These are phyloP conservation scores for maize (Zea mays) DNA, from an alignment of 176 grass and related monocot genomes.

Conservation along the genomic window DNA sequence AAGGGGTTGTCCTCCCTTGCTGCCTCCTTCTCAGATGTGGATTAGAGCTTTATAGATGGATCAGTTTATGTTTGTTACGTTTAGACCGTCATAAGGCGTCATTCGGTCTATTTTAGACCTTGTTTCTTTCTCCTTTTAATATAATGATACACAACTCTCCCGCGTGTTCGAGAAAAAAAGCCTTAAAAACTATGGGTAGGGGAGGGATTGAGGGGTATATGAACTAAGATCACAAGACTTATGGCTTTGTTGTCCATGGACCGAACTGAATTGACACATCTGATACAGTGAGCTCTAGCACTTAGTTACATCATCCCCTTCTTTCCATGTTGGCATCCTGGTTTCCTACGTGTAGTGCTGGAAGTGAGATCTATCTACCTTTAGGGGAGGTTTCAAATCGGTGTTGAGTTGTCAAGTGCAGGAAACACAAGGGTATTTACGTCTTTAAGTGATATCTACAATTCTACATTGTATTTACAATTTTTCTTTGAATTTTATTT, in stretches of 20 bases:
- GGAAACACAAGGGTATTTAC: background rate
- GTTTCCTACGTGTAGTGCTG: background rate
- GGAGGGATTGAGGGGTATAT: background rate
- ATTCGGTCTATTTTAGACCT: no score
- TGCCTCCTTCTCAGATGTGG: no score
- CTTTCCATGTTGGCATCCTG: background rate
- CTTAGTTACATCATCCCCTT: background rate
- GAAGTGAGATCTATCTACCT: background rate
- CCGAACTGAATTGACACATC: background rate
- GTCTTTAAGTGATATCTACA: background rate
- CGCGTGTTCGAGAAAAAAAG: no score
- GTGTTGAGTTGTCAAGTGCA: background rate
- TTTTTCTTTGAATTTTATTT: conserved; percentile 24
- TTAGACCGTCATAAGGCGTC: no score
- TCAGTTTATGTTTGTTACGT: no score
- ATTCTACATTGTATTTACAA: background rate
- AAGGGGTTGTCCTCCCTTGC: no score
- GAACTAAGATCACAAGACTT: background rate
- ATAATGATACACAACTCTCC: no score
- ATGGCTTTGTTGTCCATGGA: background rate
- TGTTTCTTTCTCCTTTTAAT: no score
- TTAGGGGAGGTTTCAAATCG: conserved; percentile 5
- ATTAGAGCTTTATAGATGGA: no score
- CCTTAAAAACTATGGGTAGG: background rate
- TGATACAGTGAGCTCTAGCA: background rate